Evolutionary conservation across 1,284 basidiomycete species (phyloP).

Genomic region (Fomitopsis pinicola): DNA sequence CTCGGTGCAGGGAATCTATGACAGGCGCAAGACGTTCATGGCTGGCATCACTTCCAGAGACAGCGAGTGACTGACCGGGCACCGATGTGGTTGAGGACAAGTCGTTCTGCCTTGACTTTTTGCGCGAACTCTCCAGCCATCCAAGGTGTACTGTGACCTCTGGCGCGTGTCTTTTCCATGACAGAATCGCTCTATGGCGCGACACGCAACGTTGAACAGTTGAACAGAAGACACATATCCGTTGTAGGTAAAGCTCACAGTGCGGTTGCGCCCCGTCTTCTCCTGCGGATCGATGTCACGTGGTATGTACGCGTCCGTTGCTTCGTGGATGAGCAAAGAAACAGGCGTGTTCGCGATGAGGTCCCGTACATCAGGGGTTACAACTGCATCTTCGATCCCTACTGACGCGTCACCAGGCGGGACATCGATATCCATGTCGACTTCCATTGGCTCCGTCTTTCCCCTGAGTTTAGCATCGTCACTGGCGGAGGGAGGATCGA

Average conservation of each 20-base stretch:
- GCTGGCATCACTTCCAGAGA: background rate
- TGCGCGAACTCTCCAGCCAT: slow-evolving; percentile 83
- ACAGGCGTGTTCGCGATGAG: slow-evolving; percentile 11
- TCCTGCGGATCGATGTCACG: slow-evolving; percentile 41
- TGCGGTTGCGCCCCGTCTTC: slow-evolving; percentile 34
- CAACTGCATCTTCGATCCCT: background rate
- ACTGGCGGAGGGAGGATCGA: slow-evolving; percentile 33
- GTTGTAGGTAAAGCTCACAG: slow-evolving; percentile 10
- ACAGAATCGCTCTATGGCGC: slow-evolving; percentile 38
- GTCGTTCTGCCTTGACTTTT: slow-evolving; percentile 53
- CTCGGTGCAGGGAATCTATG: slow-evolving; percentile 35
- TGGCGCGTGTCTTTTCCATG: slow-evolving; percentile 47
- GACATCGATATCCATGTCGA: slow-evolving; percentile 1
- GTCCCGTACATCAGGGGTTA: background rate
- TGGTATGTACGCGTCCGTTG: slow-evolving; percentile 80
- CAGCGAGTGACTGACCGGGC: slow-evolving; percentile 43
- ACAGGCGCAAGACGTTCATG: slow-evolving; percentile 15
- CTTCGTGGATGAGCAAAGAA: slow-evolving; percentile 71
- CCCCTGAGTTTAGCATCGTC: background rate
- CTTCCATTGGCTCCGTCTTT: background rate
- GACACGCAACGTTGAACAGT: background rate
- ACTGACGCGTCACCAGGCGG: background rate
- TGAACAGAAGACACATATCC: background rate
- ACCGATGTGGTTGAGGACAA: slow-evolving; percentile 85
- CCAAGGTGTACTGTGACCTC: slow-evolving; percentile 81